Evolutionary conservation across 2,329 filamentous ascomycete genomes (phyloP), one percentile per base, ranked within the genome.

Genomic region (Penicillium frequentans): DNA sequence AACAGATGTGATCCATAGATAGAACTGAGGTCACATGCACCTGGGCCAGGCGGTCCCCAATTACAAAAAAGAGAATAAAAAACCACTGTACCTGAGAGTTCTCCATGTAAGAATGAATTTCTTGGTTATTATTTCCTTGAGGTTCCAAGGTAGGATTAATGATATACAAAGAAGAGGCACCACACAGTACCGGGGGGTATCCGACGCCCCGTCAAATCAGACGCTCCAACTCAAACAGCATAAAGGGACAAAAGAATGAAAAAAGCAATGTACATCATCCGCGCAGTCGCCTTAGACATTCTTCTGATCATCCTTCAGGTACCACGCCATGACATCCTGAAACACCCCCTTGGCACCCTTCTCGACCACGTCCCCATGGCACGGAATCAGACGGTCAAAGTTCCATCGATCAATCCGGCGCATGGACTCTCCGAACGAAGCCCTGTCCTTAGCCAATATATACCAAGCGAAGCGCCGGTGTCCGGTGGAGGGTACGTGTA

Each of bases 311-410:
- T 64, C 77, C 55, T 84, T 78, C 69, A 96, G 72, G 78, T 96
- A 90, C 92, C 93, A 97, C 67, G 84, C 83, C 75, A 96, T 91
- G 13, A 96, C 81, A 73, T 90, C 90, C 67, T 83, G 79, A 64
- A 93, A 96, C 16, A 90, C 79, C 11, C 82, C 83, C 81, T 96
- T 96, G 10, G 84, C 92, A 3, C 81, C 84, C 1, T 72, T 82
- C 73, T 95, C 88, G 63, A 98, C 86, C 16, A 90, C 87, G 77
- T 99, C 95, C 9, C 95, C 95, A 75, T 99, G 95, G 73, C 93
- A 98, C 0, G 93, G 92, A 58, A 99, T 87, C 50, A 98, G 81
- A 39, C 87, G 87, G 62, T 88, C 85, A 71, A 97, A 96, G 57
- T 93, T 88, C 93, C 93, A 99, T 54, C 75, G 72, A 52, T 86